These are phyloP conservation scores for Poa pratensis DNA, from an alignment of 176 grass and related monocot species.

Conservation along the genomic window DNA sequence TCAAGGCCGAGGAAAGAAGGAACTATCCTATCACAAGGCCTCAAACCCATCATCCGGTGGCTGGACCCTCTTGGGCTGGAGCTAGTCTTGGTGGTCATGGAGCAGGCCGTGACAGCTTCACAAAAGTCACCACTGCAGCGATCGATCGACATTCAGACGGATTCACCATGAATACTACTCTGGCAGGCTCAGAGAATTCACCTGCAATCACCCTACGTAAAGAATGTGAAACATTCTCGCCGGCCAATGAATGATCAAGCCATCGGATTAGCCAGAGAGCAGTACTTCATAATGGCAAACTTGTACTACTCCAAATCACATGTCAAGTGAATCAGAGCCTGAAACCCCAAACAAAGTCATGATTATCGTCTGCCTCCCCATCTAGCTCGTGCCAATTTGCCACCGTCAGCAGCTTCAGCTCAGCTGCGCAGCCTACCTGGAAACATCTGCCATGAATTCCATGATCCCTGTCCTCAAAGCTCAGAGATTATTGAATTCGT, in stretches of 20 bases:
- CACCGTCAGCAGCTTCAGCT: background rate
- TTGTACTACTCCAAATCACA: background rate
- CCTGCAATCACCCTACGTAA: background rate
- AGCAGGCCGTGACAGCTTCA: no score
- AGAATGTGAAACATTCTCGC: conserved; percentile 14
- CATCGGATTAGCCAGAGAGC: background rate
- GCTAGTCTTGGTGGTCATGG: no score
- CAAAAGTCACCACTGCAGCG: background rate
- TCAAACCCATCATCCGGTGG: no score
- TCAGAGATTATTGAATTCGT: conserved; percentile 29
- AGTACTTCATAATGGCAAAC: background rate
- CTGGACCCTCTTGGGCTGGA: no score
- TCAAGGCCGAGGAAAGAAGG: no score
- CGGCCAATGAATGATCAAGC: background rate
- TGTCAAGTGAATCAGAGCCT: background rate
- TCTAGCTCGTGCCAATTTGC: background rate
- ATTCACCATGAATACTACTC: background rate
- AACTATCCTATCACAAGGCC: no score
- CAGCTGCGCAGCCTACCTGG: background rate
- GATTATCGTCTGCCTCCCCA: background rate
- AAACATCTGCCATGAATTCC: background rate
- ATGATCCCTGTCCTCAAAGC: background rate
- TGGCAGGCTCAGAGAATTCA: background rate
- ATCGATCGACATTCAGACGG: background rate
- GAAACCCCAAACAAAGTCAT: background rate